Evolutionary conservation across 345 rosid species (phyloP), one percentile per base, ranked within the genome.

Genomic region (Aegle marmelos): DNA sequence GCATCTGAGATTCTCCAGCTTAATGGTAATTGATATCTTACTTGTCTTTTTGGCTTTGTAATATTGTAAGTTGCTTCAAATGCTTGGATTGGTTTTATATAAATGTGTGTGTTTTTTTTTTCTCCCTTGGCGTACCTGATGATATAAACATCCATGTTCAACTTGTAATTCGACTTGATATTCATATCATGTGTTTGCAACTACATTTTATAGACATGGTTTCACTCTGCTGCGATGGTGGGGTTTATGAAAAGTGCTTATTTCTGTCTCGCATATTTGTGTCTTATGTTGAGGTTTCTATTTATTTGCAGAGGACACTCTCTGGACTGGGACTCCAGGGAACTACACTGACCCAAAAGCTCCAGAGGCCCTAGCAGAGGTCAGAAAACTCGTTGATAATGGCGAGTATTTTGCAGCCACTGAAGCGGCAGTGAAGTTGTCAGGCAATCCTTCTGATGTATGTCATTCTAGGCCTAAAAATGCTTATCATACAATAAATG

Each of bases 321-420:
- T 93, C n/a, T 94, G 98, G 98, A 94, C 98, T 4, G 98, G 99
- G 53, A 83, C 59, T 34, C 97, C 98, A 1, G 90, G 90, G 30
- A 80, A 89, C 75, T 94, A 92, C 68, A 87, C 94, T 7, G 79
- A 96, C 75, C 93, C 91, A 1, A 81, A 85, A 66, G 97, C 89
- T 2, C 93, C 90, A 1, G 89, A 79, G 80, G 97, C 92, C 41
- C 83, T 91, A 48, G 71, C 86, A 17, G 79, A 75, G 81, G 97
- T 96, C 70, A 89, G 98, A 82, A 89, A 81, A 72, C 95, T 96
- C 48, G 94, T 96, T 61, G 92, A 89, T 65, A 79, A 80, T 63
- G 92, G 87, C 41, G 69, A 89, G 22, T 96, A 82, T 83, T 72
- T 83, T 57, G 91, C 89, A 85, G 99, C 98, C 81, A 88, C 97